Base-by-base conservation (phyloP, 2,329 filamentous ascomycete species). In the Trichoderma sp. region DNA sequence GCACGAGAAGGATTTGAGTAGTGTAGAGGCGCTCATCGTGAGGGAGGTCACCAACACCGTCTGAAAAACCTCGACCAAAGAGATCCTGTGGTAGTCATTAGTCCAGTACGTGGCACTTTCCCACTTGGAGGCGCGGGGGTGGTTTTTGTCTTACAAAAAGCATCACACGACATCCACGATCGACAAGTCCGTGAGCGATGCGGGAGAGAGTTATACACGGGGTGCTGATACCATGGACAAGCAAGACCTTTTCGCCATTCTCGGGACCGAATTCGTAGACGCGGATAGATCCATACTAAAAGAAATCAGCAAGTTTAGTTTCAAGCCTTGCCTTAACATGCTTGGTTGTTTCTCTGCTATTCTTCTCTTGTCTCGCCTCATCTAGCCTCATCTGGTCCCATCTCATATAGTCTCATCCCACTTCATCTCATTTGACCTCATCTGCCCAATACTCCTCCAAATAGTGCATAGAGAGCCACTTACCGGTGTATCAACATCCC, bases 211-310 rank as follows among this genome's bases (percentile, higher is more conserved):
- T 90, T 76, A 95, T 88, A 79, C 92, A 94, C 0, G 93, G 92
- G 0, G 93, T 97, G 73, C 91, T 93, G 78, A 97, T 95, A 58
- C 94, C 94, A 79, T 97, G 94, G 9, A 97, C 85, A 39, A 97
- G 85, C 17, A 97, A 81, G 5, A 96, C 90, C 76, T 92, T 95
- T 59, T 88, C 86, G 8, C 94, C 94, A 68, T 88, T 81, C 65
- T 90, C 86, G 1, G 93, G 92, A 1, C 94, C 94, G 82, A 92
- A 97, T 83, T 97, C 94, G 78, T 96, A 96, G 26, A 93, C 91
- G 47, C 92, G 85, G 69, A 94, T 90, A 39, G 85, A 89, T 64
- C 94, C 93, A 79, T 93, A 95, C 77, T 88, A 12, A 6, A 3
- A 55, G 23, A 53, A 23, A 57, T 9, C 5, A 20, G n/a, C 13